These are phyloP conservation scores for Daldinia decipiens DNA, from an alignment of 495 filamentous ascomycete species.

Conservation along the genomic window DNA sequence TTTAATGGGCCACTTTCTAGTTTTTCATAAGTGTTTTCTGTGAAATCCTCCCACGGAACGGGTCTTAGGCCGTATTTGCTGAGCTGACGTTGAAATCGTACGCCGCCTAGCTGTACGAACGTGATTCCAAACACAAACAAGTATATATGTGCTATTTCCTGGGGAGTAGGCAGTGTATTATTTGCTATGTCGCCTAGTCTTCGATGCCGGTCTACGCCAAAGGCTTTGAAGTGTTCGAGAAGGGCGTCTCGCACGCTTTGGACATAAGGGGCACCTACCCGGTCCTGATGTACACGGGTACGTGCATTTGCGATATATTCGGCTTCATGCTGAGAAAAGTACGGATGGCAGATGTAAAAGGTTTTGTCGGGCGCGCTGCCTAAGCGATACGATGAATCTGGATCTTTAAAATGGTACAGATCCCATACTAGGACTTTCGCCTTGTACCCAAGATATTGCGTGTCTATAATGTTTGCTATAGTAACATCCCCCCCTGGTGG, in stretches of 20 bases:
- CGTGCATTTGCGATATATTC: not conserved
- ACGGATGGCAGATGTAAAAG: not conserved
- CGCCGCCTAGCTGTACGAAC: not conserved
- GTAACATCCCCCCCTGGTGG: too few relatives aligned
- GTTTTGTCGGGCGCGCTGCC: not conserved
- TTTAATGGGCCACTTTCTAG: too few relatives aligned
- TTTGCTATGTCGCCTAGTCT: too few relatives aligned
- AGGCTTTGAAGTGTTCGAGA: too few relatives aligned
- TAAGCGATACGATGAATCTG: not conserved
- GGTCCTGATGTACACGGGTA: not conserved
- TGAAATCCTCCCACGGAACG: too few relatives aligned
- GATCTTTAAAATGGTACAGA: not conserved
- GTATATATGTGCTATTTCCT: not conserved
- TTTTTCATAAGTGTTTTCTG: too few relatives aligned
- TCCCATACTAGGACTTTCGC: not conserved
- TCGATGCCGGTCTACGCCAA: too few relatives aligned
- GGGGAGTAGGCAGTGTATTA: too few relatives aligned
- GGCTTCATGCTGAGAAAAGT: not conserved
- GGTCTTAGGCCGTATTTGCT: too few relatives aligned
- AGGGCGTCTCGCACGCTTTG: too few relatives aligned
- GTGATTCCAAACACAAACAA: not conserved
- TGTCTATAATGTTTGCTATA: too few relatives aligned
- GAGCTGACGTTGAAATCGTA: not conserved
- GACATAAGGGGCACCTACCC: too few relatives aligned
- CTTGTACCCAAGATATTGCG: not conserved